These are phyloP conservation scores for Oryza brachyantha DNA, from an alignment of 176 grass and related monocot genomes.

Conservation along the genomic window DNA sequence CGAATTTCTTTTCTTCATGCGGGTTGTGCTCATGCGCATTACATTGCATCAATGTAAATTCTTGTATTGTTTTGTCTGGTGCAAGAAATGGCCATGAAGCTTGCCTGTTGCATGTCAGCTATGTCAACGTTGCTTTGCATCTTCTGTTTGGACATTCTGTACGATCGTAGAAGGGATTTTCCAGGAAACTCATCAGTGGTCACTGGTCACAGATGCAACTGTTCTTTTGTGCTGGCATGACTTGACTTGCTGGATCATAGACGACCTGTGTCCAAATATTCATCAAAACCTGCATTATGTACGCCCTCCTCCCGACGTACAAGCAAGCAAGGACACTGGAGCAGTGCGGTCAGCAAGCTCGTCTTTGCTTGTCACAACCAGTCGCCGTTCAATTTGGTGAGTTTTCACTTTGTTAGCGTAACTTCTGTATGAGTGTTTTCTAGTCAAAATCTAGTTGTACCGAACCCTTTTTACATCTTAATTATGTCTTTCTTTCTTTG, in stretches of 20 bases:
- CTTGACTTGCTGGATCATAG: conserved; percentile 1
- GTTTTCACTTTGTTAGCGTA: neutral
- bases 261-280: too few species aligned
- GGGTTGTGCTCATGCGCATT: neutral
- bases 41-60: conserved; percentile 26
- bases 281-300: too few species aligned
- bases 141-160: neutral
- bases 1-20: neutral
- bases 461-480: neutral
- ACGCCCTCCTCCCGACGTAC: too few species aligned
- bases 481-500: neutral
- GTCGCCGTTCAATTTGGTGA: neutral
- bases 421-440: neutral
- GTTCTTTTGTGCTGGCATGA: neutral
- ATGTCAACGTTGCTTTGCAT: neutral
- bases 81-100: neutral
- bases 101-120: neutral
- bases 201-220: neutral
- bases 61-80: conserved; percentile 3
- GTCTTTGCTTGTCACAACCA: neutral
- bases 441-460: neutral
- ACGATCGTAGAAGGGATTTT: neutral
- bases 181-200: neutral
- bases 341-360: neutral
- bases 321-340: neutral